Base-by-base conservation (phyloP, 192 early-diverging fungal species). In the Linnemannia hyalina region DNA sequence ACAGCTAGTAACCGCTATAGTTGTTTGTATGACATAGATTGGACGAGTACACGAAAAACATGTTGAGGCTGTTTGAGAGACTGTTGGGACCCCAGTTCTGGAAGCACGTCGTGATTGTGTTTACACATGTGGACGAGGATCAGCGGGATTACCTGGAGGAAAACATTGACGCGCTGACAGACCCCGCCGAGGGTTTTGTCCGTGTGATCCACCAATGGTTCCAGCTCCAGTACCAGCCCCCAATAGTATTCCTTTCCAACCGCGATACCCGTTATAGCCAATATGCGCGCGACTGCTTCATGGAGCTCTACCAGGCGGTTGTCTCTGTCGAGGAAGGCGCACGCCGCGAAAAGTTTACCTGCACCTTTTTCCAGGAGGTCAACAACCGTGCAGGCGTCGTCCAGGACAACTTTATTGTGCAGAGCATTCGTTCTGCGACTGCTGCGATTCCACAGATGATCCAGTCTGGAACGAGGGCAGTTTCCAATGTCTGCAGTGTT, bases 41-140 rank as follows among this genome's bases (percentile, higher is more conserved):
- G 78, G 91, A 92, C 74, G 89, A 89, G 35, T 92, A 89, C 75
- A 92, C 90, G 13, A 90, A 92, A 75, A 89, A 88, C 52, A 92
- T 92, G 91, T 42, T 92, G 65, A 68, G 82, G 7, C 65, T 90
- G 44, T 92, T 92, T 73, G 88, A 90, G 54, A 74, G 79, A 41
- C 57, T 92, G 47, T 75, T 92, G 41, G 91, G 91, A 54, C 81
- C 82, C 36, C 86, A 90, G 29, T 92, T 92, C 49, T 92, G 91
- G 91, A 90, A 90, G 70, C 90, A 89, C 81, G 89, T 90, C 0
- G 85, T 90, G 13, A 82, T 92, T 75, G 91, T 92, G 42, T 92
- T 92, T 76, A 92, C 91, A 6, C 89, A 90, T 80, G 89, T 89
- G 18, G 91, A 92, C 68, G 91, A 90, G 44, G 88, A 90, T 63